phyloP scores from a whole-genome alignment of 2,329 filamentous ascomycete species.

The Zasmidium angulare region DNA sequence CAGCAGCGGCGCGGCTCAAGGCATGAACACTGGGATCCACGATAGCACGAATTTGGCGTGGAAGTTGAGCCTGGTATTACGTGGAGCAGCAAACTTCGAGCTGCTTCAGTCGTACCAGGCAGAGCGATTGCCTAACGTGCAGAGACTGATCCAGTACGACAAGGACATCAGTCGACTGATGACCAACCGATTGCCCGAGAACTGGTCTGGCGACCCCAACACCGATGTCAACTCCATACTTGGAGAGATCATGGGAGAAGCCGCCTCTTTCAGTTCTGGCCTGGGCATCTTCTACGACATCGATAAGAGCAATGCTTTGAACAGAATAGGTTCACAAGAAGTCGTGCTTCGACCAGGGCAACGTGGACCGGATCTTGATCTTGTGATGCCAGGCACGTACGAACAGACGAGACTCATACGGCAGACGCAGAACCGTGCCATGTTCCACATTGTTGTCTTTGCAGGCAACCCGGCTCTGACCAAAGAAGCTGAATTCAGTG shows the following conservation, averaged over 20 bases:
- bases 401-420: constrained; percentile 45
- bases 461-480: constrained; percentile 33
- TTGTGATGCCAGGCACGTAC: constrained; percentile 49
- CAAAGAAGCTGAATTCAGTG: constrained; percentile 10
- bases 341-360: constrained; percentile 39
- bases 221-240: constrained; percentile 22
- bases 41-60: constrained; percentile 12
- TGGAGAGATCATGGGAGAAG: constrained; percentile 21
- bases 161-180: constrained; percentile 24
- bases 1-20: constrained; percentile 42
- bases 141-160: constrained; percentile 26
- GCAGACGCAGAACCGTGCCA: constrained; percentile 44
- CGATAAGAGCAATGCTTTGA: constrained; percentile 10
- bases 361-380: constrained; percentile 47
- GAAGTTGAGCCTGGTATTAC: constrained; percentile 24
- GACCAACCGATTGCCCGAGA: constrained; percentile 23
- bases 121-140: constrained; percentile 23
- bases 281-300: constrained; percentile 24
- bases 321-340: constrained; percentile 5
- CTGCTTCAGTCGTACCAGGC: constrained; percentile 20
- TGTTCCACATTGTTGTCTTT: constrained; percentile 48
- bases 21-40: constrained; percentile 37
- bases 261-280: constrained; percentile 25
- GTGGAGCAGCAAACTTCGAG: constrained; percentile 10
- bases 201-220: constrained; percentile 18